These are phyloP conservation scores for Sphaerulina musiva DNA, from an alignment of 2,329 filamentous ascomycete species.

Conservation along the genomic window DNA sequence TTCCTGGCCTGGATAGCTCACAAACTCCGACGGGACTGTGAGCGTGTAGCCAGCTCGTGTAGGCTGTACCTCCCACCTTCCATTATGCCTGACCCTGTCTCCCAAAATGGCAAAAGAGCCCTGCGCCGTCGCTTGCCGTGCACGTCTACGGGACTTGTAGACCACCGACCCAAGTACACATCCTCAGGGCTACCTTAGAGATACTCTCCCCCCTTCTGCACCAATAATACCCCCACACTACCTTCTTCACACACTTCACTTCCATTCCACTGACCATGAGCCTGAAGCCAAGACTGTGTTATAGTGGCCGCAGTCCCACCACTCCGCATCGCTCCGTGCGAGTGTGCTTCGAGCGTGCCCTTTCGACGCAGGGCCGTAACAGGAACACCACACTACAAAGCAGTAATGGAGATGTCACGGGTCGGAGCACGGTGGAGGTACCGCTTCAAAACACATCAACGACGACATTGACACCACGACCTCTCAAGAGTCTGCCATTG, in stretches of 20 bases:
- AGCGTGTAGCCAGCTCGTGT: too few species aligned
- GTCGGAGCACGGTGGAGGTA: not conserved
- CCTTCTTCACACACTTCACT: not conserved
- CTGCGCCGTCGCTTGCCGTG: constrained; percentile 7
- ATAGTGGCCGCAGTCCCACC: not conserved
- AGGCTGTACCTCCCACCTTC: too few species aligned
- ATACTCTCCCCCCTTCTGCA: not conserved
- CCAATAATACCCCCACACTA: not conserved
- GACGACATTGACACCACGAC: not conserved
- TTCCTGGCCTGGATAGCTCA: not conserved
- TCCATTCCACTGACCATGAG: not conserved
- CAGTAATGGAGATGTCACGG: not conserved
- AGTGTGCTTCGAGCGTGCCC: not conserved
- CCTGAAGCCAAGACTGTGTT: not conserved
- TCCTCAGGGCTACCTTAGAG: not conserved
- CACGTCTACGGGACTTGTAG: not conserved
- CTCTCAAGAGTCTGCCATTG: constrained; percentile 3
- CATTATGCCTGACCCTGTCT: not conserved
- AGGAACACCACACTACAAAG: not conserved
- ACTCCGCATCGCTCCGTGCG: not conserved
- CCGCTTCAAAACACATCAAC: not conserved
- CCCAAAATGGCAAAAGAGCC: constrained; percentile 5
- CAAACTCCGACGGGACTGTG: not conserved
- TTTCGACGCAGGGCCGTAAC: constrained; percentile 6
- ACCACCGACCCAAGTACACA: too few species aligned